Percentiles rank a stretch among this genome's conserved stretches.
Conservation (phyloP, 129 eudicot species). For the Smallanthus sonchifolius region DNA sequence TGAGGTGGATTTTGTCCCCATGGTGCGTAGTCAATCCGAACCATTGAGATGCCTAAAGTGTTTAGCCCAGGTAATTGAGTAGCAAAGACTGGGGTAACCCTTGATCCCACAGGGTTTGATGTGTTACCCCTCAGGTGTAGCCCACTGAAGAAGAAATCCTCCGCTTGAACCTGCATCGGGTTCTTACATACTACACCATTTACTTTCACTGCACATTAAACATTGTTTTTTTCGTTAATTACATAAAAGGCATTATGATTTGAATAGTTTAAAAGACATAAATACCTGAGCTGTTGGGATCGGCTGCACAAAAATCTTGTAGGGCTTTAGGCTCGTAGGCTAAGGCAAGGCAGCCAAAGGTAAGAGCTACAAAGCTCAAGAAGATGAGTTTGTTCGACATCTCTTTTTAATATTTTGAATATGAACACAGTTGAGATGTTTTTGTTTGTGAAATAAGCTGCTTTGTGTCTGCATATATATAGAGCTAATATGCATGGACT, state of each 20-base stretch:
- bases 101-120: conserved; percentile 38
- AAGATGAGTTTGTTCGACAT: conserved; percentile 28
- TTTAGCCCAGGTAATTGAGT: conserved; percentile 43
- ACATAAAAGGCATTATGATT: neutral
- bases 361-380: conserved; percentile 20
- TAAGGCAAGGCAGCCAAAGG: conserved; percentile 17
- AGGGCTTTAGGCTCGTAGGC: conserved; percentile 39
- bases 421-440: conserved; percentile 7
- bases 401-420: neutral
- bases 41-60: conserved; percentile 44
- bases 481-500: conserved; percentile 11
- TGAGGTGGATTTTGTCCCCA: conserved; percentile 47
- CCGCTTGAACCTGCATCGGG: conserved; percentile 33
- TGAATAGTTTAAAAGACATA: too few species aligned
- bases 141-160: conserved; percentile 43
- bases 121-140: conserved; percentile 44
- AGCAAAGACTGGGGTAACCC: conserved; percentile 34
- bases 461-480: conserved; percentile 11
- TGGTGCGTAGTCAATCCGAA: conserved; percentile 43
- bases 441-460: conserved; percentile 18
- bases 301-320: conserved; percentile 47
- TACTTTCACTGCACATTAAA: conserved; percentile 27
- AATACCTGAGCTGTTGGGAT: conserved; percentile 32
- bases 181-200: conserved; percentile 44
- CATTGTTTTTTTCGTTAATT: too few species aligned